These are phyloP conservation scores for Quillaja saponaria DNA, from an alignment of 306 rosid species.

Conservation along the genomic window DNA sequence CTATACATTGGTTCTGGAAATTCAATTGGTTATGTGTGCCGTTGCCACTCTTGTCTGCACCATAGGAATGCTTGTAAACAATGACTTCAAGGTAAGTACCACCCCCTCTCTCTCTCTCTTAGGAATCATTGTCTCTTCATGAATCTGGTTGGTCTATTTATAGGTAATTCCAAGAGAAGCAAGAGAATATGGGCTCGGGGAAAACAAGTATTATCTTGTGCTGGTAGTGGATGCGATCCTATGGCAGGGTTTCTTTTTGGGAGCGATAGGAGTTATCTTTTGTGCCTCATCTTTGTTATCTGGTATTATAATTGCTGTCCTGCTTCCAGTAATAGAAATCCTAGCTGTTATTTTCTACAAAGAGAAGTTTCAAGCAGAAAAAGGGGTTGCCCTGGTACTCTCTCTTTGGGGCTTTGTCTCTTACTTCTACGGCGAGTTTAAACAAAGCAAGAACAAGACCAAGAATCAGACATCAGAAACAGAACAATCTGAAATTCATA, in stretches of 20 bases:
- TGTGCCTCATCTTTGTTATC: constrained; percentile 69
- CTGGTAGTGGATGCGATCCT: constrained; percentile 34
- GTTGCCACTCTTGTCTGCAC: constrained; percentile 67
- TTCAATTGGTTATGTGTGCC: constrained; percentile 67
- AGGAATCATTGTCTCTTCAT: not conserved
- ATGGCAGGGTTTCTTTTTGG: constrained; percentile 60
- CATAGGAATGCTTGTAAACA: constrained; percentile 70
- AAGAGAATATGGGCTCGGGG: constrained; percentile 34
- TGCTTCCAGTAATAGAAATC: constrained; percentile 59
- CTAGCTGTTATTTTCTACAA: constrained; percentile 63
- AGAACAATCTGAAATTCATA: constrained; percentile 17
- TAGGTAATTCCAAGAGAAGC: constrained; percentile 57
- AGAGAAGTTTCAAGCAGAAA: constrained; percentile 60
- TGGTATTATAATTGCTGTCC: constrained; percentile 54
- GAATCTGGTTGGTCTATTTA: not conserved
- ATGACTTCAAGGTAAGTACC: constrained; percentile 67
- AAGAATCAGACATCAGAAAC: not conserved
- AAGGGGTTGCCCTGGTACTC: constrained; percentile 57
- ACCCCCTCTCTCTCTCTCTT: not conserved
- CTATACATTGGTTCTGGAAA: constrained; percentile 73
- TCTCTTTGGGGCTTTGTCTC: constrained; percentile 75
- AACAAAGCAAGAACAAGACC: constrained; percentile 35
- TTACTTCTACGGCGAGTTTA: constrained; percentile 68
- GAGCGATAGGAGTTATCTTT: constrained; percentile 71
- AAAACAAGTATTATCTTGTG: constrained; percentile 41